These are phyloP conservation scores for Kwoniella shandongensis DNA, from an alignment of 768 basidiomycete genomes.

Conservation along the genomic window DNA sequence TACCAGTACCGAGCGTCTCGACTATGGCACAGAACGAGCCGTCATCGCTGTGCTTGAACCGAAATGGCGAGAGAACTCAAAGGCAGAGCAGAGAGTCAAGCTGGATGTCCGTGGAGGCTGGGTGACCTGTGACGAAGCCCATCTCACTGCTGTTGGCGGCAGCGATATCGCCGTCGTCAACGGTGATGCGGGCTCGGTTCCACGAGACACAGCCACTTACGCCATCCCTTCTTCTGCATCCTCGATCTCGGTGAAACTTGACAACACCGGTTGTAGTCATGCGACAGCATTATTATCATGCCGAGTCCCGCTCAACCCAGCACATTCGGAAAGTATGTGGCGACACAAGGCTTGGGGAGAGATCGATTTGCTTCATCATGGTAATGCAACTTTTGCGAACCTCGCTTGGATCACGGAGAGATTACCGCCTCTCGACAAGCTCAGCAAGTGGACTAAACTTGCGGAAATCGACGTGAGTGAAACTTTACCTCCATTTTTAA, in stretches of 20 bases:
- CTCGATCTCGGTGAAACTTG: slow-evolving; percentile 57
- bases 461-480: slow-evolving; percentile 55
- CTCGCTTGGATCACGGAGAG: slow-evolving; percentile 86
- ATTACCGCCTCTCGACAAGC: slow-evolving; percentile 69
- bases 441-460: slow-evolving; percentile 69
- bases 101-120: slow-evolving; percentile 69
- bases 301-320: slow-evolving; percentile 64
- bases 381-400: slow-evolving; percentile 68
- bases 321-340: slow-evolving; percentile 77
- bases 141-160: slow-evolving; percentile 57
- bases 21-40: slow-evolving; percentile 77
- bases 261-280: slow-evolving; percentile 66
- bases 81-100: slow-evolving; percentile 57
- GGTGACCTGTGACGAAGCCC: slow-evolving; percentile 59
- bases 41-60: slow-evolving; percentile 71
- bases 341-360: slow-evolving; percentile 69
- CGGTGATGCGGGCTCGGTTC: slow-evolving; percentile 3
- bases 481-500: neutral
- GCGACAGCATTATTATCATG: slow-evolving; percentile 80
- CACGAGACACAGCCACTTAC: slow-evolving; percentile 59
- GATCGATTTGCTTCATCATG: slow-evolving; percentile 83
- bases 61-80: slow-evolving; percentile 69
- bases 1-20: slow-evolving; percentile 70
- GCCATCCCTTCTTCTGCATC: slow-evolving; percentile 64
- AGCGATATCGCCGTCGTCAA: slow-evolving; percentile 32